Evolutionary conservation across 257 asterid genomes (phyloP).

Genomic region (Coffea eugenioides): DNA sequence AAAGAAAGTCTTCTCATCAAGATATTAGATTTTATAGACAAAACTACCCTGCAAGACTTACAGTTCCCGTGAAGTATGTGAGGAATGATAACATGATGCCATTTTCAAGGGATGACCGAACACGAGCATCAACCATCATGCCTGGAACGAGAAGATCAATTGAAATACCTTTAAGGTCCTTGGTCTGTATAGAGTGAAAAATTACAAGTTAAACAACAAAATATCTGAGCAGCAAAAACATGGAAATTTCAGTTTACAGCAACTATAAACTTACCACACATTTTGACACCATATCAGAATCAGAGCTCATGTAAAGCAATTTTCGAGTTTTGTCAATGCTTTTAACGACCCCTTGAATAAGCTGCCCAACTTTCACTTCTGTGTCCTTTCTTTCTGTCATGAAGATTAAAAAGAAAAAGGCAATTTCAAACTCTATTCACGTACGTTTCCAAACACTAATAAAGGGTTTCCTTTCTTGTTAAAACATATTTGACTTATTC

Average conservation of each 20-base stretch:
- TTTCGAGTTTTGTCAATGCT: conserved; percentile 71
- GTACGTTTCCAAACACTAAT: not conserved
- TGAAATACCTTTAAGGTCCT: conserved; percentile 87
- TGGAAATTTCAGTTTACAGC: not conserved
- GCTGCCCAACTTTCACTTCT: conserved; percentile 56
- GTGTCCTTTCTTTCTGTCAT: conserved; percentile 40
- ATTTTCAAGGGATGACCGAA: conserved; percentile 78
- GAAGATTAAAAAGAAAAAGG: conserved; percentile 7
- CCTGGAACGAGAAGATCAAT: conserved; percentile 97
- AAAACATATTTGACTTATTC: not conserved
- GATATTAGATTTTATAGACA: conserved; percentile 14
- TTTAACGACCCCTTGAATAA: conserved; percentile 79
- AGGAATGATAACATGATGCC: conserved; percentile 89
- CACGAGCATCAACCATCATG: conserved; percentile 96
- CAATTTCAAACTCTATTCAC: not conserved
- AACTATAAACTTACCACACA: conserved; percentile 62
- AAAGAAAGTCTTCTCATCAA: conserved; percentile 9
- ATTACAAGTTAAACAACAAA: conserved; percentile 27
- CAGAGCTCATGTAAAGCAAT: conserved; percentile 74
- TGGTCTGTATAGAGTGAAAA: conserved; percentile 53
- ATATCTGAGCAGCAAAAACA: conserved; percentile 12
- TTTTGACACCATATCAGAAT: conserved; percentile 58
- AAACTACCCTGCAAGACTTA: conserved; percentile 40
- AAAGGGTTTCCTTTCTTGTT: not conserved
- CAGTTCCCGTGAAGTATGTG: conserved; percentile 93